A percentile compares a stretch with the other conserved stretches of the same genome.
Conservation (phyloP, 1,284 basidiomycete genomes). For the Ustilago hordei region DNA sequence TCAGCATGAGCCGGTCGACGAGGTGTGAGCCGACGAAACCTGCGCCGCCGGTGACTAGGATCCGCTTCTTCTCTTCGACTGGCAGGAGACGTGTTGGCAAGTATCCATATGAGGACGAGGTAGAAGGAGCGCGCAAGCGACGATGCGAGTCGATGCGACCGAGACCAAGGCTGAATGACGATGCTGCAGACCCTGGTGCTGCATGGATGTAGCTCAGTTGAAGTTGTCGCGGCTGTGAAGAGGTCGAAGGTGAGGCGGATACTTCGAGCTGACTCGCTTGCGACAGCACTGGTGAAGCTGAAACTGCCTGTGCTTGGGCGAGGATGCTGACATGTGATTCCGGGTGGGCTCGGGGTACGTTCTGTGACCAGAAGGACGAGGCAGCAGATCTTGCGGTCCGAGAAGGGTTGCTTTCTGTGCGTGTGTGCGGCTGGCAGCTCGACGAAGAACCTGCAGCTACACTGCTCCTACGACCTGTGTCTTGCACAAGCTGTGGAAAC, state of each 20-base stretch:
- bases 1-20: conserved; percentile 90
- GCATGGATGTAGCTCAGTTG: conserved; percentile 50
- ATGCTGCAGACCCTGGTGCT: conserved; percentile 23
- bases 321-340: conserved; percentile 45
- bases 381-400: conserved; percentile 13
- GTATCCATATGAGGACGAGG: conserved; percentile 71
- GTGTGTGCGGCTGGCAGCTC: conserved; percentile 18
- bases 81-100: conserved; percentile 89
- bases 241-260: conserved; percentile 1
- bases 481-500: conserved; percentile 1
- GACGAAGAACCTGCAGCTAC: neutral
- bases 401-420: conserved; percentile 28
- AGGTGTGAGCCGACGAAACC: conserved; percentile 98
- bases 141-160: conserved; percentile 10
- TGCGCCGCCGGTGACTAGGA: conserved; percentile 91
- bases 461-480: neutral
- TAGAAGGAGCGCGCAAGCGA: conserved; percentile 1
- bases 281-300: neutral
- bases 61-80: conserved; percentile 82
- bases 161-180: conserved; percentile 20
- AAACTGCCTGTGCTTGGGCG: conserved; percentile 21
- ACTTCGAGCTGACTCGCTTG: conserved; percentile 3
- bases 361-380: conserved; percentile 43
- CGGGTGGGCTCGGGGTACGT: conserved; percentile 38
- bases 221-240: conserved; percentile 9